Conservation (phyloP, 306 rosid species). For the Quercus wislizeni region DNA sequence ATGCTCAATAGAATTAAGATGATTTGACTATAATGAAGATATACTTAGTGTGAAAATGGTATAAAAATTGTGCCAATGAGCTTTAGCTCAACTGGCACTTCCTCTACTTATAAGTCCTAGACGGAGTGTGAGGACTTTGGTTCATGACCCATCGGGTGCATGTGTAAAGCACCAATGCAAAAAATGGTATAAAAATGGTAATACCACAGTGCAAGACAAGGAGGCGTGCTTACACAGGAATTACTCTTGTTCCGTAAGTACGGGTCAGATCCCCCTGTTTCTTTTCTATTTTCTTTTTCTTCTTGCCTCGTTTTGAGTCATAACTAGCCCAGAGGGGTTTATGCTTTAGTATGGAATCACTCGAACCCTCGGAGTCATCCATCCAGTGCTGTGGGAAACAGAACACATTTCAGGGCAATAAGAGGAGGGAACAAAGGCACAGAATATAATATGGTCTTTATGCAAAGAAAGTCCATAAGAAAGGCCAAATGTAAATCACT, state of each 20-base stretch:
- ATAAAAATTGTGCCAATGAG: neutral
- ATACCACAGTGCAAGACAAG: conserved; percentile 11
- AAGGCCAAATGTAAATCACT: neutral
- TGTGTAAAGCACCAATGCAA: too few relatives aligned
- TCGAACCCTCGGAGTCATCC: conserved; percentile 60
- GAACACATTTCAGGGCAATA: conserved; percentile 7
- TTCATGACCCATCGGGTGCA: too few relatives aligned
- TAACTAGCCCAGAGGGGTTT: conserved; percentile 94
- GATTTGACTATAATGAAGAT: neutral
- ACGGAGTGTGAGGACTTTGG: too few relatives aligned
- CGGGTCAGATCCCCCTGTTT: conserved; percentile 76
- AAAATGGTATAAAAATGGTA: neutral
- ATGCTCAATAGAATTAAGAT: neutral
- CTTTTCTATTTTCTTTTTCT: conserved; percentile 48
- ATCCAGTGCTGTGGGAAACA: conserved; percentile 54
- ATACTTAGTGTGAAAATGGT: neutral
- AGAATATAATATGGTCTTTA: neutral
- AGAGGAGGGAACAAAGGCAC: conserved; percentile 5
- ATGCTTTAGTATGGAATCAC: conserved; percentile 87
- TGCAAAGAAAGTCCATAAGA: neutral
- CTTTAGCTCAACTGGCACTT: too few relatives aligned
- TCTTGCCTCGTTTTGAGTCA: conserved; percentile 56
- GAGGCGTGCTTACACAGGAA: conserved; percentile 87
- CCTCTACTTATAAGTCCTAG: too few relatives aligned
- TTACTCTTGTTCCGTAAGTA: conserved; percentile 93